Conservation (phyloP, 176 grass and related monocot genomes). For the Saccharum officinarum region DNA sequence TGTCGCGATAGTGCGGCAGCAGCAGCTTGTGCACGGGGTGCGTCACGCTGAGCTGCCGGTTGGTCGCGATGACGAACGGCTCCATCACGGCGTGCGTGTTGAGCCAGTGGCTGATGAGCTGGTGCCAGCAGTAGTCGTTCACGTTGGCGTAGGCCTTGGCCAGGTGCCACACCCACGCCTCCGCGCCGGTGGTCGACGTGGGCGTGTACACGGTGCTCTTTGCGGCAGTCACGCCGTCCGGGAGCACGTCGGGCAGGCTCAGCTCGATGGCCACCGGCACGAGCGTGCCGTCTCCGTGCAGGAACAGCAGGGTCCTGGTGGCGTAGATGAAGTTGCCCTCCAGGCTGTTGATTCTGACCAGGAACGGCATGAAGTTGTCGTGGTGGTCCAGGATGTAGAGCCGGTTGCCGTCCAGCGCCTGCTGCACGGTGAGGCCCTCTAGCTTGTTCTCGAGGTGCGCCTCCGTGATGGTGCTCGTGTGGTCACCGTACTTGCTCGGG, state of each 20-base stretch:
- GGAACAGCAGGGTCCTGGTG: not conserved
- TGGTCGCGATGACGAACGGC: not conserved
- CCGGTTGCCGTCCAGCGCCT: not conserved
- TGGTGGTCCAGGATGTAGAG: conserved; percentile 3
- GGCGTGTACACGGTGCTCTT: conserved; percentile 19
- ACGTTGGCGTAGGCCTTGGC: conserved; percentile 25
- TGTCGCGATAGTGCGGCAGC: not conserved
- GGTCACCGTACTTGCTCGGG: conserved; percentile 45
- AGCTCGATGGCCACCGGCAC: conserved; percentile 17
- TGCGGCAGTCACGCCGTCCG: not conserved
- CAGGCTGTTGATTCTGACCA: not conserved
- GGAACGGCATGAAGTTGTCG: not conserved
- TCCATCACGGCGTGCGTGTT: conserved; percentile 29
- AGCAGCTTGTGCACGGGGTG: conserved; percentile 22
- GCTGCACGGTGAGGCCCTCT: not conserved
- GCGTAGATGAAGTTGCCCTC: not conserved
- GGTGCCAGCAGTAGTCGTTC: conserved; percentile 18
- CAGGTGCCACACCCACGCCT: not conserved
- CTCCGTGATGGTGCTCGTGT: conserved; percentile 52
- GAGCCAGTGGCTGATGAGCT: conserved; percentile 22
- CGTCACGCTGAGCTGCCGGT: conserved; percentile 29
- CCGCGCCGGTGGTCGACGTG: not conserved
- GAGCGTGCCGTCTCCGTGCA: not conserved
- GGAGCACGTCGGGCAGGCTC: not conserved
- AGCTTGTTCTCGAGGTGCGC: conserved; percentile 35